Percentiles rank a stretch among this genome's conserved stretches.
Evolutionary conservation across 106 monocot species (phyloP).

Genomic region (Amphibolis antarctica): DNA sequence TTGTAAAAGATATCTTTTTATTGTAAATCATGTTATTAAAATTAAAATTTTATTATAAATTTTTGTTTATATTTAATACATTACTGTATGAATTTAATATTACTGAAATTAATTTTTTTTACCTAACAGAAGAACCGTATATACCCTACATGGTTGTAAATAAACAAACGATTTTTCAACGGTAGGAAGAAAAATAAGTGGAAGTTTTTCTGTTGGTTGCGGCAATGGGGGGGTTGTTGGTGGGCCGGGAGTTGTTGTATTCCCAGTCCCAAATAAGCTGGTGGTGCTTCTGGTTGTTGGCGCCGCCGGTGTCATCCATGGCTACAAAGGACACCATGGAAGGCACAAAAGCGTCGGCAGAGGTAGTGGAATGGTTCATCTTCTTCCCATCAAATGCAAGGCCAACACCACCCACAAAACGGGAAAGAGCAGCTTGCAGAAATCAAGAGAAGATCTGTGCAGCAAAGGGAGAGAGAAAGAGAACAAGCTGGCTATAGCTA

Average conservation of each 20-base stretch:
- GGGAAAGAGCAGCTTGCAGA: neutral
- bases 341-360: slow-evolving; percentile 3
- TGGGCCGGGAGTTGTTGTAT: neutral
- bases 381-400: slow-evolving; percentile 5
- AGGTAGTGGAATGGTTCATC: neutral
- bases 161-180: too few relatives aligned
- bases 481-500: too few relatives aligned
- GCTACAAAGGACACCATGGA: slow-evolving; percentile 3
- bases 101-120: too few relatives aligned
- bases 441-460: too few relatives aligned
- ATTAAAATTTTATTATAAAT: too few relatives aligned
- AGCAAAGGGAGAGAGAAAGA: neutral
- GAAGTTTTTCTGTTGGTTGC: neutral
- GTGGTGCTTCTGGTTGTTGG: slow-evolving; percentile 1
- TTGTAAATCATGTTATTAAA: too few relatives aligned
- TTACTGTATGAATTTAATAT: too few relatives aligned
- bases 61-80: too few relatives aligned
- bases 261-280: slow-evolving; percentile 11
- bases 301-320: neutral
- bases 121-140: too few relatives aligned
- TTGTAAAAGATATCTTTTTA: too few relatives aligned
- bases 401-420: neutral
- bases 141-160: too few relatives aligned
- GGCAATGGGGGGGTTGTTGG: neutral
- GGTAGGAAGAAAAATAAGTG: too few relatives aligned